A percentile compares a stretch with the other conserved stretches of the same genome.
phyloP scores from a whole-genome alignment of 225 moss, liverwort and hornwort genomes.

The Pleurozium schreberi region DNA sequence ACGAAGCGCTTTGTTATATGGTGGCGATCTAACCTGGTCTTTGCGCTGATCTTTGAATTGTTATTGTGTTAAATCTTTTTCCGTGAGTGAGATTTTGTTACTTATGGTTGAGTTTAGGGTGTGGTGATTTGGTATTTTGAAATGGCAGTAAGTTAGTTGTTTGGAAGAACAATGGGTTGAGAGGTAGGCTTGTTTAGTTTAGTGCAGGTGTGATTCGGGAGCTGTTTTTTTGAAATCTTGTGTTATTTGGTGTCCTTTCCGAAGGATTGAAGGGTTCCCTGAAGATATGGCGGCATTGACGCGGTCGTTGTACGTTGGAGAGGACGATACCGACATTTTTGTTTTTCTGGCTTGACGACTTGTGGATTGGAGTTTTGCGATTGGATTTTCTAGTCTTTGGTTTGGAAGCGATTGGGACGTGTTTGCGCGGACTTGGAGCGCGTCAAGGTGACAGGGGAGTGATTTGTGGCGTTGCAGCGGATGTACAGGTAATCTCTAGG shows the following conservation, averaged over 20 bases:
- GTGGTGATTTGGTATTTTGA: not conserved
- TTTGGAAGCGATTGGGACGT: slow-evolving; percentile 26
- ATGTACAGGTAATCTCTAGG: slow-evolving; percentile 5
- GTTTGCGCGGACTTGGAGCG: slow-evolving; percentile 33
- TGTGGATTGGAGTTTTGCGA: slow-evolving; percentile 24
- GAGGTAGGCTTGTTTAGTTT: not conserved
- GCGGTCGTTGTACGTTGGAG: not conserved
- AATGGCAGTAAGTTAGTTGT: not conserved
- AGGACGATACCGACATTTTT: slow-evolving; percentile 1
- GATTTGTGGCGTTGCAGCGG: slow-evolving; percentile 14
- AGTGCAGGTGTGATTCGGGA: not conserved
- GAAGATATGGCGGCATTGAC: not conserved
- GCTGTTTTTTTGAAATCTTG: not conserved
- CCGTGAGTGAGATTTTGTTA: not conserved
- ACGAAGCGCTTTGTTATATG: not conserved
- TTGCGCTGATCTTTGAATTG: not conserved
- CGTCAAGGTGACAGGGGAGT: slow-evolving; percentile 32
- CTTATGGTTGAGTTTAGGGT: not conserved
- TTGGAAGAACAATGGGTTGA: not conserved
- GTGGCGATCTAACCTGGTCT: not conserved
- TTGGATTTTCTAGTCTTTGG: slow-evolving; percentile 22
- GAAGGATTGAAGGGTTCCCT: not conserved
- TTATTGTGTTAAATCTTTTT: not conserved
- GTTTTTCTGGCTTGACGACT: not conserved
- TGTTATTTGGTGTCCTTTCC: not conserved